phyloP scores from a whole-genome alignment of 805 yeast species.

The Candida maltosa region DNA sequence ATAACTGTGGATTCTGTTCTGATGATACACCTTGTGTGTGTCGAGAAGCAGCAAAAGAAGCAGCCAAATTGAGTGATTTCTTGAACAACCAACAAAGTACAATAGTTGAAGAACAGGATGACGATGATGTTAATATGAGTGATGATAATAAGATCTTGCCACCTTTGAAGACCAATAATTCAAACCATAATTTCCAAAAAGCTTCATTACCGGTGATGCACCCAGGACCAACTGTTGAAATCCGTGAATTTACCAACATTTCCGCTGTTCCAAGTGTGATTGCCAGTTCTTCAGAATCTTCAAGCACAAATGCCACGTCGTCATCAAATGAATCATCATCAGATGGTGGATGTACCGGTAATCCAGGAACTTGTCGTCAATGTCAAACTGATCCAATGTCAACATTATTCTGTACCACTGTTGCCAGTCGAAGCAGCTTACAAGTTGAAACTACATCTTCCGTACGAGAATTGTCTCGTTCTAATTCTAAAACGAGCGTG shows the following conservation, averaged over 20 bases:
- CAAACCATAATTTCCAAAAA: slow-evolving; percentile 23
- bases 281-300: slow-evolving; percentile 3
- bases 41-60: slow-evolving; percentile 66
- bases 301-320: slow-evolving; percentile 8
- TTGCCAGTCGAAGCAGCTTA: slow-evolving; percentile 52
- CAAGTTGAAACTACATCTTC: background rate
- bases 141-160: slow-evolving; percentile 34
- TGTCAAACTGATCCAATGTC: slow-evolving; percentile 87
- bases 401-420: slow-evolving; percentile 82
- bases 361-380: slow-evolving; percentile 83
- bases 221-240: slow-evolving; percentile 60
- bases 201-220: slow-evolving; percentile 55
- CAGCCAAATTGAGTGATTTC: slow-evolving; percentile 33
- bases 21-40: slow-evolving; percentile 92
- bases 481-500: slow-evolving; percentile 9
- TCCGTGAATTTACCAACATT: slow-evolving; percentile 40
- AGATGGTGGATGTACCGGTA: slow-evolving; percentile 65
- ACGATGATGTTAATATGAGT: slow-evolving; percentile 21
- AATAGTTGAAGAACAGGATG: slow-evolving; percentile 22
- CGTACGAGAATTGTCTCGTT: slow-evolving; percentile 3
- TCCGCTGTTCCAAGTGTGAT: slow-evolving; percentile 27
- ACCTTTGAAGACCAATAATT: slow-evolving; percentile 26
- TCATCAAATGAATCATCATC: slow-evolving; percentile 11
- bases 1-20: slow-evolving; percentile 90
- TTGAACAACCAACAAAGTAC: slow-evolving; percentile 13